Conservation (phyloP, 495 filamentous ascomycete species). For the Evernia prunastri region DNA sequence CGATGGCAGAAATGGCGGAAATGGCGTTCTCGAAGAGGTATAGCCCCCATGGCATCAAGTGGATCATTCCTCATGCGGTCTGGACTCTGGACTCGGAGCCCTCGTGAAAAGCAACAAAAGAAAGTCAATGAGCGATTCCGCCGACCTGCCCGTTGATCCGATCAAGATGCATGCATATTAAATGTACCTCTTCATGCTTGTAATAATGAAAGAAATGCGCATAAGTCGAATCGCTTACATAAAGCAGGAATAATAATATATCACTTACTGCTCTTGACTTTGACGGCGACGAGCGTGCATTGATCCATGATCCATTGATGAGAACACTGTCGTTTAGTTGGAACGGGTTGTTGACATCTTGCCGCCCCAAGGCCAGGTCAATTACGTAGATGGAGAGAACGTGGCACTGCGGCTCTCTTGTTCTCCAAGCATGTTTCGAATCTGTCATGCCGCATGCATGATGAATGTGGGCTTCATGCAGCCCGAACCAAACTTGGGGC, state of each 20-base stretch:
- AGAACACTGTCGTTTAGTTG: neutral
- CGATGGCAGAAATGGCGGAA: neutral
- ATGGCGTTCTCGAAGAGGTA: neutral
- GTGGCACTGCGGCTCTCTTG: neutral
- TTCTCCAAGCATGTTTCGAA: neutral
- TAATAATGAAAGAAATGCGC: too few species aligned
- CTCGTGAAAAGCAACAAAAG: too few species aligned
- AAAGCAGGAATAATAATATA: too few species aligned
- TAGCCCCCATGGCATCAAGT: neutral
- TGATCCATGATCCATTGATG: neutral
- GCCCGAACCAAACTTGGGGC: neutral
- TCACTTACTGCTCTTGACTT: too few species aligned
- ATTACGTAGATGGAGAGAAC: constrained; percentile 3
- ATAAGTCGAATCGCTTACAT: too few species aligned
- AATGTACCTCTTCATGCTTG: too few species aligned
- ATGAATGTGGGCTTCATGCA: neutral
- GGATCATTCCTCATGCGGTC: neutral
- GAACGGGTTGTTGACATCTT: neutral
- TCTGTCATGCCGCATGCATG: neutral
- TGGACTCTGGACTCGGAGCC: too few species aligned
- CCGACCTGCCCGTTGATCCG: too few species aligned
- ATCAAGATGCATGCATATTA: too few species aligned
- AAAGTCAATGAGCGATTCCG: too few species aligned
- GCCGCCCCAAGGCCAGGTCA: neutral
- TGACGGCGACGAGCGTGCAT: neutral